Conservation (phyloP, 768 basidiomycete species). For the Dioszegia crocea region DNA sequence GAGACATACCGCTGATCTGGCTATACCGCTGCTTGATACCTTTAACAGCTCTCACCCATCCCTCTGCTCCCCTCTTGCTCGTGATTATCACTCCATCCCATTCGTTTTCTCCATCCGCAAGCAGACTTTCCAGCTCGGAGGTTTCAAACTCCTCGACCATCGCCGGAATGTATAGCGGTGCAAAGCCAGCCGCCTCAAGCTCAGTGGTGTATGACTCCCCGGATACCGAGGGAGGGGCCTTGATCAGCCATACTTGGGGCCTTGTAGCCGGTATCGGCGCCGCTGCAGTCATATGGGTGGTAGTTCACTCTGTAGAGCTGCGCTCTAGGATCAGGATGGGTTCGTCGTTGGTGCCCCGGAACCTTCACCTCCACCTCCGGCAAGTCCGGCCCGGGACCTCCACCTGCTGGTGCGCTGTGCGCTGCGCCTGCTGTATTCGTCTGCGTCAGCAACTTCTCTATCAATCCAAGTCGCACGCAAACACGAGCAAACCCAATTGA, state of each 20-base stretch:
- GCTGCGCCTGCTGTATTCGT: no score
- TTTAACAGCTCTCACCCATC: conserved; percentile 9
- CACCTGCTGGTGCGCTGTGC: not conserved
- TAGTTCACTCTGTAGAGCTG: no score
- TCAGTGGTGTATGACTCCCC: not conserved
- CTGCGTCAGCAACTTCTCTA: no score
- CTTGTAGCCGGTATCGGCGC: not conserved
- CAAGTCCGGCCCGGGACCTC: no score
- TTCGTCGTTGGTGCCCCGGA: no score
- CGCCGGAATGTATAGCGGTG: conserved; percentile 1
- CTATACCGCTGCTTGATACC: not conserved
- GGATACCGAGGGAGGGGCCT: not conserved
- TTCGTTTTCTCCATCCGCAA: not conserved
- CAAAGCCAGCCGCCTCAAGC: not conserved
- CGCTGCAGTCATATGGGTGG: no score
- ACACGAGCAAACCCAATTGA: no score
- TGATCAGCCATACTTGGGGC: conserved; percentile 5
- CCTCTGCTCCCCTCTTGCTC: conserved; percentile 11
- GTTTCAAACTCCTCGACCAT: conserved; percentile 5
- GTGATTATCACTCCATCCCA: conserved; percentile 14
- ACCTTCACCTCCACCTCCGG: no score
- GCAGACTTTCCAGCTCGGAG: not conserved
- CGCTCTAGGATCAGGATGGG: no score
- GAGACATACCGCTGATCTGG: not conserved
- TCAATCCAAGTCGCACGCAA: no score